Evolutionary conservation across 75 land plant genomes (phyloP).

Genomic region (Chamaecyparis obtusa): DNA sequence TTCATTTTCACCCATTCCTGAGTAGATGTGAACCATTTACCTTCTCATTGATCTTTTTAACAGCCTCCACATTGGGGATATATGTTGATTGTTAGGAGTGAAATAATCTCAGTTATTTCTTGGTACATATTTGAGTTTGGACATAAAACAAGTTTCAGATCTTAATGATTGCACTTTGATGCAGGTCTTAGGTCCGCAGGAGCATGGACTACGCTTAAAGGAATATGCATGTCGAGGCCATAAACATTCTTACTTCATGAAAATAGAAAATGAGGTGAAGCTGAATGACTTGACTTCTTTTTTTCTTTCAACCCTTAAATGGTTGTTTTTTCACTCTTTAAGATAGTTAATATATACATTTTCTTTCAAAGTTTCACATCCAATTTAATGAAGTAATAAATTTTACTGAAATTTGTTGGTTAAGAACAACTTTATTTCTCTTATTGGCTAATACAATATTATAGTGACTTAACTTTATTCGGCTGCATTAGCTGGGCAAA

Average conservation of each 20-base stretch:
- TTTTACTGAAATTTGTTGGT: not conserved
- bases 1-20: not conserved
- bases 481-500: not conserved
- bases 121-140: not conserved
- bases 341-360: not conserved
- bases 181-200: constrained; percentile 36
- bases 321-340: not conserved
- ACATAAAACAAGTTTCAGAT: not conserved
- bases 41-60: not conserved
- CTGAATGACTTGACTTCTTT: not conserved
- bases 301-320: not conserved
- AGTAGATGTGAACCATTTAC: not conserved
- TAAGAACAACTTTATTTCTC: not conserved
- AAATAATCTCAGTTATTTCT: not conserved
- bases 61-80: not conserved
- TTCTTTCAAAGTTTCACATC: not conserved
- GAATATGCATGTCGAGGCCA: constrained; percentile 41
- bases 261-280: constrained; percentile 35
- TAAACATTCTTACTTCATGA: constrained; percentile 55
- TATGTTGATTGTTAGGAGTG: not conserved
- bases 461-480: not conserved
- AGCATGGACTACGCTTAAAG: constrained; percentile 36
- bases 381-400: not conserved
- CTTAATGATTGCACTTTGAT: not conserved
- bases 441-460: not conserved